phyloP scores from a whole-genome alignment of 768 basidiomycete species.

The Cubamyces sp. region DNA sequence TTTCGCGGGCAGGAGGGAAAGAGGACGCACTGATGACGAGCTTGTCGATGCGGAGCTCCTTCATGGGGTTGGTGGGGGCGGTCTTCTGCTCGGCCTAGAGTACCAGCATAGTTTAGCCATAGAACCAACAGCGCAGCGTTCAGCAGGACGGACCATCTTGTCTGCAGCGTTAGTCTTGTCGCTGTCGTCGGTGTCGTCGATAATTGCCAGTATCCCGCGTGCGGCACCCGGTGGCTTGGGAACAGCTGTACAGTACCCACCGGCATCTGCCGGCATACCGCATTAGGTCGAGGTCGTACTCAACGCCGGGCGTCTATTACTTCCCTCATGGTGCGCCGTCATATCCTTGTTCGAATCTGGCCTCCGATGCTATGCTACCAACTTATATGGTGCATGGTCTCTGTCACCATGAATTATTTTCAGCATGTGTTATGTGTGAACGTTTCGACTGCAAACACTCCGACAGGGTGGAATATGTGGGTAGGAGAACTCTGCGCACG shows the following conservation, averaged over 20 bases:
- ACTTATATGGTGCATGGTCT: too few species aligned
- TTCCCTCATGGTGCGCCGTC: not conserved
- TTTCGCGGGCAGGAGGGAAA: not conserved
- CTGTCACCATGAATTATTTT: too few species aligned
- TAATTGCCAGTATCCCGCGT: slow-evolving; percentile 11
- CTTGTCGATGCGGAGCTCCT: slow-evolving; percentile 97
- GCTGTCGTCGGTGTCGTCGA: slow-evolving; percentile 25
- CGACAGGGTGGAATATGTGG: too few species aligned
- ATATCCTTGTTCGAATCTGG: not conserved
- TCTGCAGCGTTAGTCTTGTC: slow-evolving; percentile 28
- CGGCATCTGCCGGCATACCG: slow-evolving; percentile 14
- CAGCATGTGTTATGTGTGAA: too few species aligned
- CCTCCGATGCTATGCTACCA: too few species aligned
- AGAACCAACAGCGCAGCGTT: not conserved
- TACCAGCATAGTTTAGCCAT: slow-evolving; percentile 18
- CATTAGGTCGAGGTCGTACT: not conserved
- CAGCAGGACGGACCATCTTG: slow-evolving; percentile 25
- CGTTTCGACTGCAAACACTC: too few species aligned
- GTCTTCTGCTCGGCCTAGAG: slow-evolving; percentile 85
- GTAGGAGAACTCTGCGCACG: too few species aligned
- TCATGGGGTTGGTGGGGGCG: slow-evolving; percentile 90
- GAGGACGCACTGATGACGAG: slow-evolving; percentile 93
- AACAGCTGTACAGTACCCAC: slow-evolving; percentile 26
- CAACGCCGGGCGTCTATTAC: not conserved
- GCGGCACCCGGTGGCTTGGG: slow-evolving; percentile 28